Percentiles rank a stretch among this genome's conserved stretches.
Evolutionary conservation across 768 basidiomycete genomes (phyloP).

Genomic region (Amanita rimosa): DNA sequence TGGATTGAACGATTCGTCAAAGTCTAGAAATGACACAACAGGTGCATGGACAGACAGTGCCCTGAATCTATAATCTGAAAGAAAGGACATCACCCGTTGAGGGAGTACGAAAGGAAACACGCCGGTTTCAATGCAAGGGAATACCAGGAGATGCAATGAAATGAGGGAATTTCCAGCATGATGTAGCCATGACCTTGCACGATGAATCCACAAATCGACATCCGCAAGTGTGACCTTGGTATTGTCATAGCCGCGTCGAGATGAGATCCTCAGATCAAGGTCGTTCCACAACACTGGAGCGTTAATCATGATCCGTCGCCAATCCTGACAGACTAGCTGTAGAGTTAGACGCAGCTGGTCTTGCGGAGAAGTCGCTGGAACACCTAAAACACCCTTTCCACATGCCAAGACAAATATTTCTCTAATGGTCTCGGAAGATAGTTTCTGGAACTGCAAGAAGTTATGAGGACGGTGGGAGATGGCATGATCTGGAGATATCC

Average conservation of each 20-base stretch:
- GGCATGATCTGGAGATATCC: not conserved
- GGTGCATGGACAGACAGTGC: not conserved
- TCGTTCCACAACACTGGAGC: not conserved
- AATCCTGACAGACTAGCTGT: not conserved
- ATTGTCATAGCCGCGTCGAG: not conserved
- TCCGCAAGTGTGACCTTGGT: not conserved
- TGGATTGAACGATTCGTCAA: not conserved
- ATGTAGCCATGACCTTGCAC: not conserved
- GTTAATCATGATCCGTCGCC: not conserved
- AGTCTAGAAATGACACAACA: not conserved
- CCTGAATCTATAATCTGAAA: not conserved
- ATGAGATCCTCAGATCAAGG: not conserved
- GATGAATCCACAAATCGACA: not conserved
- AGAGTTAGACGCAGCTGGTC: slow-evolving; percentile 19
- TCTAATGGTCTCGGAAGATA: not conserved
- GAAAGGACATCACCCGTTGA: not conserved
- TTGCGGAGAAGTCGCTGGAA: slow-evolving; percentile 6
- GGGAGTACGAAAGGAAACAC: not conserved
- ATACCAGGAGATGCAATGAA: not conserved
- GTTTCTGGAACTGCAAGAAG: not conserved
- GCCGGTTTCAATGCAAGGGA: not conserved
- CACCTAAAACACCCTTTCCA: not conserved
- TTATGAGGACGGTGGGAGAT: not conserved
- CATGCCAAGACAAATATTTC: not conserved
- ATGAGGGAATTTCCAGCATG: not conserved